phyloP scores from a whole-genome alignment of 2,329 filamentous ascomycete species.

The Macrophomina phaseolina region DNA sequence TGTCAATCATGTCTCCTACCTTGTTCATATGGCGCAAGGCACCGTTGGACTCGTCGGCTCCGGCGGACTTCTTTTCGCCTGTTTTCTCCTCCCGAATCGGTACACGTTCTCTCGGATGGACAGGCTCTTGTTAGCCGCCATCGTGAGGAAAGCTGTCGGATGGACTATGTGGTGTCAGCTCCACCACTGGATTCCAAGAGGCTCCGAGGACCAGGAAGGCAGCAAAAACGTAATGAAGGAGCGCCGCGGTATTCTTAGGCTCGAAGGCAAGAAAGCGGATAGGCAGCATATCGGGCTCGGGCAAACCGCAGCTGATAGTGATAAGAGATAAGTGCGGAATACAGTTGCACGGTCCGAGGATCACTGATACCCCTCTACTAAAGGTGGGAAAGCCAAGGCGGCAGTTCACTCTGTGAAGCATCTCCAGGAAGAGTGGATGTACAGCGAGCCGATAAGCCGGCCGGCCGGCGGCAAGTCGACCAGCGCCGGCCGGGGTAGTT shows the following conservation, averaged over 20 bases:
- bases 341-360: background rate
- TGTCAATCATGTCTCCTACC: constrained; percentile 2
- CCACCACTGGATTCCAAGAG: background rate
- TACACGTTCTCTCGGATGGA: background rate
- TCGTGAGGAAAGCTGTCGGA: background rate
- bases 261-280: background rate
- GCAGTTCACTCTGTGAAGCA: background rate
- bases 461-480: background rate
- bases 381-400: background rate
- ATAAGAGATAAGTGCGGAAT: background rate
- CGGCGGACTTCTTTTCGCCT: background rate
- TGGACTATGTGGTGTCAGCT: background rate
- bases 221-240: background rate
- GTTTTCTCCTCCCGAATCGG: background rate
- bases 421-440: background rate
- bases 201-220: background rate
- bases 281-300: background rate
- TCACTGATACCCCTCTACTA: background rate
- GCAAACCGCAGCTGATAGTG: background rate
- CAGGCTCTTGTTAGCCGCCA: background rate
- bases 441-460: background rate
- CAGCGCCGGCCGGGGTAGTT: background rate
- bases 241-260: background rate
- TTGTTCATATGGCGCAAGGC: background rate
- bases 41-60: background rate